These are phyloP conservation scores for Colletotrichum simmondsii DNA, from an alignment of 2,329 filamentous ascomycete species.

Conservation along the genomic window DNA sequence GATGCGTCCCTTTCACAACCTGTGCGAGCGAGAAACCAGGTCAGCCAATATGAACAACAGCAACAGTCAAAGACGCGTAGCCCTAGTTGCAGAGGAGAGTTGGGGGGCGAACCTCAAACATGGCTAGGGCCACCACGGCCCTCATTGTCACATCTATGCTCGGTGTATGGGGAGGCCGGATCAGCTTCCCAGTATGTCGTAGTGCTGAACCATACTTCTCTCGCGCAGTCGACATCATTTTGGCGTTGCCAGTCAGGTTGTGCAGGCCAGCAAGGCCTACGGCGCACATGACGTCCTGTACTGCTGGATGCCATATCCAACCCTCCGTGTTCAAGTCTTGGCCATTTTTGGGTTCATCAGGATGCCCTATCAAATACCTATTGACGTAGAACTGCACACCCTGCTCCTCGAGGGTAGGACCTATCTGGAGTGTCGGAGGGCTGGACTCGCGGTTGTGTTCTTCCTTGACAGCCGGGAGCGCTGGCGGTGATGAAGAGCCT, in stretches of 20 bases:
- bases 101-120: constrained; percentile 65
- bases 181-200: constrained; percentile 55
- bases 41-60: constrained; percentile 35
- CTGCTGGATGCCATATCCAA: constrained; percentile 51
- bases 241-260: constrained; percentile 60
- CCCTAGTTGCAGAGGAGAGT: not conserved
- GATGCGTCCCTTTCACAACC: constrained; percentile 58
- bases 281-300: constrained; percentile 64
- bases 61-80: not conserved
- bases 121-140: constrained; percentile 66
- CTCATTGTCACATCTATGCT: constrained; percentile 59
- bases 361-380: constrained; percentile 61
- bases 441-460: constrained; percentile 16
- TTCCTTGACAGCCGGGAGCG: constrained; percentile 22
- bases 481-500: constrained; percentile 24
- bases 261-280: constrained; percentile 68
- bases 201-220: constrained; percentile 66
- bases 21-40: constrained; percentile 29
- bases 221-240: constrained; percentile 58
- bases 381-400: constrained; percentile 63
- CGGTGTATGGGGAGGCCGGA: constrained; percentile 46
- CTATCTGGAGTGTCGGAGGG: constrained; percentile 44
- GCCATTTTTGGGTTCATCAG: constrained; percentile 56
- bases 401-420: constrained; percentile 56
- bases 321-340: constrained; percentile 48